Percentiles rank a stretch among this genome's conserved stretches.
Conservation (phyloP, 1,139 yeast species). For the Lizanozyma gosingica region DNA sequence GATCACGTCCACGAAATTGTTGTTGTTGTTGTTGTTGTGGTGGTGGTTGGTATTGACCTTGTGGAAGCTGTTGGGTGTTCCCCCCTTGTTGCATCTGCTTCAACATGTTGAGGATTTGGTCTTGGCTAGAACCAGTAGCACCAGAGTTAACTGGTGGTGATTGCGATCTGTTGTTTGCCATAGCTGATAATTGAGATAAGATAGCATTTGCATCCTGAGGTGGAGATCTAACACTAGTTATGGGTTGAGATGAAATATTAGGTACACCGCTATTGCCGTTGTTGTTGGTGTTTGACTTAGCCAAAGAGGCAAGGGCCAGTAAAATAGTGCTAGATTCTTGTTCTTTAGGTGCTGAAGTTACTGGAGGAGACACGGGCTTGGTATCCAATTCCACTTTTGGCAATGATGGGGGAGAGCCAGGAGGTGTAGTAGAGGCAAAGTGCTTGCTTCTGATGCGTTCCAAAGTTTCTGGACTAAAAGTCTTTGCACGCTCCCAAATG, state of each 20-base stretch:
- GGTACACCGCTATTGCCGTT: slow-evolving; percentile 16
- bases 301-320: slow-evolving; percentile 56
- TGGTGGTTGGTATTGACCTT: slow-evolving; percentile 3
- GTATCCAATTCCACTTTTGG: not conserved
- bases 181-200: slow-evolving; percentile 37
- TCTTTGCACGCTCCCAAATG: slow-evolving; percentile 84
- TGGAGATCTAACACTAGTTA: not conserved
- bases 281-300: slow-evolving; percentile 22
- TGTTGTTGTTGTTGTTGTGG: slow-evolving; percentile 11
- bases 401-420: slow-evolving; percentile 38
- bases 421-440: slow-evolving; percentile 52
- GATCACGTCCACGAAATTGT: slow-evolving; percentile 13
- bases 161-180: slow-evolving; percentile 16
- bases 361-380: not conserved
- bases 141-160: slow-evolving; percentile 4
- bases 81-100: slow-evolving; percentile 30
- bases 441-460: slow-evolving; percentile 50
- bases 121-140: slow-evolving; percentile 8
- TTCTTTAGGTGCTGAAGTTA: slow-evolving; percentile 13
- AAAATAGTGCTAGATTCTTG: slow-evolving; percentile 50
- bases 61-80: slow-evolving; percentile 5
- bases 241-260: slow-evolving; percentile 8
- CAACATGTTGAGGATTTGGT: slow-evolving; percentile 33
- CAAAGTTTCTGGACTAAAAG: slow-evolving; percentile 55
- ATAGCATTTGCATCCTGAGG: slow-evolving; percentile 23